phyloP scores from a whole-genome alignment of 163 green algal genomes.

The Smithsoniella earleae region DNA sequence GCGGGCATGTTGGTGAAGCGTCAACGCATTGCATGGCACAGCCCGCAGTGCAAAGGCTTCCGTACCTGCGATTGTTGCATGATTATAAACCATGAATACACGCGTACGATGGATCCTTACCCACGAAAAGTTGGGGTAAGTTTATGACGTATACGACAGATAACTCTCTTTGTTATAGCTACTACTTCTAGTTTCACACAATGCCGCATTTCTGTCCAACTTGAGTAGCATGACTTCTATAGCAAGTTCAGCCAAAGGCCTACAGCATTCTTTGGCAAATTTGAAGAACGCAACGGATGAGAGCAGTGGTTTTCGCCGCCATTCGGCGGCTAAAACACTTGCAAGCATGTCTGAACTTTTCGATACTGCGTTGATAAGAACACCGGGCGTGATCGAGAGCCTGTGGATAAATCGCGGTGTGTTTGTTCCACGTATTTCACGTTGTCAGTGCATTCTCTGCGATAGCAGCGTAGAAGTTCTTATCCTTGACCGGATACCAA shows the following conservation, averaged over 20 bases:
- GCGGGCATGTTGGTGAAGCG: neutral
- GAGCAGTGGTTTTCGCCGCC: too few relatives aligned
- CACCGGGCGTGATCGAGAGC: neutral
- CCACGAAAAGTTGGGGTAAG: too few relatives aligned
- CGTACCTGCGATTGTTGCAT: too few relatives aligned
- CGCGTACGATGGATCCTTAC: too few relatives aligned
- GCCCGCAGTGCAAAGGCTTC: neutral
- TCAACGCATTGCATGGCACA: neutral
- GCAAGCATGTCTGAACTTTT: slow-evolving; percentile 17
- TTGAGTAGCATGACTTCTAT: neutral
- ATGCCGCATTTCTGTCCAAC: neutral
- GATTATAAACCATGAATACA: too few relatives aligned
- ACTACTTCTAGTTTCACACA: too few relatives aligned
- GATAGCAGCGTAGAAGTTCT: too few relatives aligned
- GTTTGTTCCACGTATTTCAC: neutral
- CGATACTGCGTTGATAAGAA: slow-evolving; percentile 21
- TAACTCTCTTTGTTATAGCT: too few relatives aligned
- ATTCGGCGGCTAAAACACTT: neutral
- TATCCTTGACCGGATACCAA: too few relatives aligned
- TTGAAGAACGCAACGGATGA: neutral
- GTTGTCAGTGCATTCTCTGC: too few relatives aligned
- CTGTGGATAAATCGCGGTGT: neutral
- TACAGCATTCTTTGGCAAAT: neutral
- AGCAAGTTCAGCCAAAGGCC: neutral
- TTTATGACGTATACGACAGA: too few relatives aligned